Conservation (phyloP, 257 asterid species). For the Misopates orontium region DNA sequence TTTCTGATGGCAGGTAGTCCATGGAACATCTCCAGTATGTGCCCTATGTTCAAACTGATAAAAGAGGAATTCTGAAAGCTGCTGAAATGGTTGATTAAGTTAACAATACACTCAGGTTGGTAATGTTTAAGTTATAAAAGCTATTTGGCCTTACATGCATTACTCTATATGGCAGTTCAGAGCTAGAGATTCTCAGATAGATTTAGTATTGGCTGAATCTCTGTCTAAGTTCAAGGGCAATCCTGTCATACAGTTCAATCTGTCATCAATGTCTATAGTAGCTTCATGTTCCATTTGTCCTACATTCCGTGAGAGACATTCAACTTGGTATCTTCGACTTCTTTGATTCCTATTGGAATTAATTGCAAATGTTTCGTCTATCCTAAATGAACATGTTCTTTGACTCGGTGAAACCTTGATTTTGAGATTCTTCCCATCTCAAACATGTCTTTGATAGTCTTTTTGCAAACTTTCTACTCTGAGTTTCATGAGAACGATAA, state of each 20-base stretch:
- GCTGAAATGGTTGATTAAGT: constrained; percentile 63
- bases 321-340: too few relatives aligned
- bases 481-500: neutral
- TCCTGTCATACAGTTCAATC: neutral
- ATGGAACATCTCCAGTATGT: constrained; percentile 72
- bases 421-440: neutral
- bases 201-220: neutral
- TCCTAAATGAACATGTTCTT: neutral
- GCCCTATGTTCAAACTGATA: constrained; percentile 64
- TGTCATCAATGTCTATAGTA: neutral
- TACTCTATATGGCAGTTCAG: neutral
- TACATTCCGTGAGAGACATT: neutral
- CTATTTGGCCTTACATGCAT: constrained; percentile 24
- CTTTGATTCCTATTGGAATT: too few relatives aligned
- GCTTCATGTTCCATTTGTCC: constrained; percentile 4
- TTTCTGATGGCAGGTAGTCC: constrained; percentile 79
- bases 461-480: neutral
- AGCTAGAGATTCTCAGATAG: constrained; percentile 9
- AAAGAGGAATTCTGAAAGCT: constrained; percentile 58
- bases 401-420: constrained; percentile 4
- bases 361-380: neutral
- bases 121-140: constrained; percentile 29
- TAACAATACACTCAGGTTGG: constrained; percentile 66
- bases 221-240: constrained; percentile 6
- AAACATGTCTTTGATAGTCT: neutral